phyloP scores from a whole-genome alignment of 148 eudicot species.

The Fagopyrum esculentum region DNA sequence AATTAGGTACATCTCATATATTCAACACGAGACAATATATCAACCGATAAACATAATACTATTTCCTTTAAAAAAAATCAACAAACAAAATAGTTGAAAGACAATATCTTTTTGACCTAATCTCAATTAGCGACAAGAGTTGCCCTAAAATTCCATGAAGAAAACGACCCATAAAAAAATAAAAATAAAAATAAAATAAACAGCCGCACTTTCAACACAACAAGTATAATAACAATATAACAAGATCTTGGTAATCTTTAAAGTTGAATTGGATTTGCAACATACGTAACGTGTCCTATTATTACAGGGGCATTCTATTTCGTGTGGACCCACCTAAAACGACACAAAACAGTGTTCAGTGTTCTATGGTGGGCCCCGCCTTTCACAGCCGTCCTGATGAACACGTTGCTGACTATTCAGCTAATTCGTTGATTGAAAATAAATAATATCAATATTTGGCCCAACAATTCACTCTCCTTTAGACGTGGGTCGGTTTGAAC shows the following conservation, averaged over 20 bases:
- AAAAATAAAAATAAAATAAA: background rate
- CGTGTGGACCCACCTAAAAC: background rate
- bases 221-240: background rate
- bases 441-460: background rate
- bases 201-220: background rate
- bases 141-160: background rate
- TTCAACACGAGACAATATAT: too few relatives aligned
- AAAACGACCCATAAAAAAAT: background rate
- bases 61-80: too few relatives aligned
- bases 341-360: background rate
- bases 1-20: too few relatives aligned
- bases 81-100: too few relatives aligned
- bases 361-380: background rate
- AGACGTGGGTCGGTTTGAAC: too few relatives aligned
- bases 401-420: constrained; percentile 4
- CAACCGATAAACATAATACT: too few relatives aligned
- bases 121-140: background rate
- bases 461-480: background rate
- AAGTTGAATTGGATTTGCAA: background rate
- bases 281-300: background rate
- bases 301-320: background rate
- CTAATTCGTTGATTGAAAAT: background rate
- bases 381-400: background rate
- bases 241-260: background rate
- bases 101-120: background rate